Conservation (phyloP, 306 rosid species). For the Vicia villosa region DNA sequence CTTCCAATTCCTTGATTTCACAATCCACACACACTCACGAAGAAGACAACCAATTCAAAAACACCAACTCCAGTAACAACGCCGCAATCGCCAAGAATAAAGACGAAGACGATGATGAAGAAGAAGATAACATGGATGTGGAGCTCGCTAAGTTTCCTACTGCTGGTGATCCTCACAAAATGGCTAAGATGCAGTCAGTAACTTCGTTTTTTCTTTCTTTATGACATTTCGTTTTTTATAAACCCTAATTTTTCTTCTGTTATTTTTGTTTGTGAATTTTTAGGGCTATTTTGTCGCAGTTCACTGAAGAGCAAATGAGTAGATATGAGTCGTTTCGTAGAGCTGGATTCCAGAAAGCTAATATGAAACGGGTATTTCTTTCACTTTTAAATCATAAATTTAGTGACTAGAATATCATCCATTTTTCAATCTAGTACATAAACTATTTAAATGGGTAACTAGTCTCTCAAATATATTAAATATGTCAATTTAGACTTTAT, state of each 20-base stretch:
- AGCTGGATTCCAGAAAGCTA: constrained; percentile 92
- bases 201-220: background rate
- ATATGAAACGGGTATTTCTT: constrained; percentile 76
- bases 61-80: background rate
- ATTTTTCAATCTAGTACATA: too few species aligned
- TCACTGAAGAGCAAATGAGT: constrained; percentile 92
- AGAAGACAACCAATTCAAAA: background rate
- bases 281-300: constrained; percentile 82
- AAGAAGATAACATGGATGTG: constrained; percentile 87
- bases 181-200: constrained; percentile 89
- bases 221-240: background rate
- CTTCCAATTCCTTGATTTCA: constrained; percentile 20
- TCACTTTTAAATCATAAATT: background rate
- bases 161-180: constrained; percentile 73
- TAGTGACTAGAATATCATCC: too few species aligned
- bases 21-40: background rate
- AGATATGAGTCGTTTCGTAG: constrained; percentile 91
- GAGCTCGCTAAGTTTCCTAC: constrained; percentile 84
- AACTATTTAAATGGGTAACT: too few species aligned
- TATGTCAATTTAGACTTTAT: too few species aligned
- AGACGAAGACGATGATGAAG: constrained; percentile 84
- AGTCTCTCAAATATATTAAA: too few species aligned
- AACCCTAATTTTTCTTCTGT: constrained; percentile 11
- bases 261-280: background rate
- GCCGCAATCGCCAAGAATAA: constrained; percentile 20